Percentiles rank a stretch among this genome's conserved stretches.
Evolutionary conservation across 768 basidiomycete species (phyloP).

Genomic region (Psilocybe cyanescens): DNA sequence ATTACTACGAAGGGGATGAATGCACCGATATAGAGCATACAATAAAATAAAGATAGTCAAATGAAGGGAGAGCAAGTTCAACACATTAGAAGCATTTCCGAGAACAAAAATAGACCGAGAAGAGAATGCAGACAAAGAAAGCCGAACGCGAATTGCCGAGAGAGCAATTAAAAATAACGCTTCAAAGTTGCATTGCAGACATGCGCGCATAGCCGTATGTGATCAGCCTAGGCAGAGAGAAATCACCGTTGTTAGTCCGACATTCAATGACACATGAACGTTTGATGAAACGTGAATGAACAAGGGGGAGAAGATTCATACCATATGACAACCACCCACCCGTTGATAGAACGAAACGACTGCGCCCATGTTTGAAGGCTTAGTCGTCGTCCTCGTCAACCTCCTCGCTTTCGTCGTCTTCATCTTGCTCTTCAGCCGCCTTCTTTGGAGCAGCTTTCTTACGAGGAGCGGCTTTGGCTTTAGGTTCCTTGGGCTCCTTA

Average conservation of each 20-base stretch:
- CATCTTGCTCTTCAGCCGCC: constrained; percentile 5
- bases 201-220: not conserved
- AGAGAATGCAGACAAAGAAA: not conserved
- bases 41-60: not conserved
- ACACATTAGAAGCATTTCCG: not conserved
- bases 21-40: not conserved
- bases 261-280: not conserved
- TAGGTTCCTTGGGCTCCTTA: constrained; percentile 22
- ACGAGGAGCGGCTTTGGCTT: constrained; percentile 15
- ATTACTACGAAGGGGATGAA: not conserved
- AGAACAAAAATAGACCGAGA: not conserved
- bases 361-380: not conserved
- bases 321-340: not conserved
- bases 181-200: not conserved
- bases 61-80: not conserved
- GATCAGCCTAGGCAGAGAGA: not conserved
- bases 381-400: not conserved
- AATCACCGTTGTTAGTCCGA: constrained; percentile 2
- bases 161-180: not conserved
- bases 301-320: not conserved
- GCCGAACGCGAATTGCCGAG: not conserved
- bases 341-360: not conserved
- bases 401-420: not conserved
- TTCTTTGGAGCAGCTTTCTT: constrained; percentile 3
- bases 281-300: not conserved